Percentiles rank a stretch among this genome's conserved stretches.
These are phyloP conservation scores for Arbutus unedo DNA, from an alignment of 148 eudicot genomes.

Conservation along the genomic window DNA sequence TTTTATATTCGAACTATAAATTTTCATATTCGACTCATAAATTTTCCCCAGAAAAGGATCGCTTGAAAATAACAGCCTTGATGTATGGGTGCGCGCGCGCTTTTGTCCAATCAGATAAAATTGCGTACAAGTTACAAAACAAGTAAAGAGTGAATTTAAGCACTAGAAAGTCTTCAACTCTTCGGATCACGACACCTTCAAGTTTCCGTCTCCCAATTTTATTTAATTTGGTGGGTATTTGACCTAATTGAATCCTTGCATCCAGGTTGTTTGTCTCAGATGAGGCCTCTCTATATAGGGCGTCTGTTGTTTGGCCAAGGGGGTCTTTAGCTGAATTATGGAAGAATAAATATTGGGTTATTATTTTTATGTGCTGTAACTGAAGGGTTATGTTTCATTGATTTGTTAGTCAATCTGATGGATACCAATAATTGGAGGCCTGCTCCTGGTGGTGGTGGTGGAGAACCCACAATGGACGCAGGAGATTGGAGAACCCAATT, in stretches of 20 bases:
- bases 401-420: constrained; percentile 11
- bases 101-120: neutral
- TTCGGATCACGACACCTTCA: neutral
- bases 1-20: too few species aligned
- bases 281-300: too few species aligned
- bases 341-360: neutral
- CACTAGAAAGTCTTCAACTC: neutral
- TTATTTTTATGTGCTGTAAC: neutral
- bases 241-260: neutral
- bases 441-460: constrained; percentile 19
- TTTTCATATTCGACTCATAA: too few species aligned
- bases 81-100: neutral
- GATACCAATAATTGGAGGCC: constrained; percentile 42
- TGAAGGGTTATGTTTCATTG: neutral
- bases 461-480: constrained; percentile 36
- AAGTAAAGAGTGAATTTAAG: neutral
- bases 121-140: constrained; percentile 5
- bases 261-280: too few species aligned
- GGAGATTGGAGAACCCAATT: constrained; percentile 63
- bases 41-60: neutral
- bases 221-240: neutral
- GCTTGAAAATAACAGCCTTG: neutral
- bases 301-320: too few species aligned
- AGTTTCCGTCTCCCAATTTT: constrained; percentile 4
- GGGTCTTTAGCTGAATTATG: neutral